These are phyloP conservation scores for Lignosus rhinocerotis DNA, from an alignment of 1,284 basidiomycete genomes.

Conservation along the genomic window DNA sequence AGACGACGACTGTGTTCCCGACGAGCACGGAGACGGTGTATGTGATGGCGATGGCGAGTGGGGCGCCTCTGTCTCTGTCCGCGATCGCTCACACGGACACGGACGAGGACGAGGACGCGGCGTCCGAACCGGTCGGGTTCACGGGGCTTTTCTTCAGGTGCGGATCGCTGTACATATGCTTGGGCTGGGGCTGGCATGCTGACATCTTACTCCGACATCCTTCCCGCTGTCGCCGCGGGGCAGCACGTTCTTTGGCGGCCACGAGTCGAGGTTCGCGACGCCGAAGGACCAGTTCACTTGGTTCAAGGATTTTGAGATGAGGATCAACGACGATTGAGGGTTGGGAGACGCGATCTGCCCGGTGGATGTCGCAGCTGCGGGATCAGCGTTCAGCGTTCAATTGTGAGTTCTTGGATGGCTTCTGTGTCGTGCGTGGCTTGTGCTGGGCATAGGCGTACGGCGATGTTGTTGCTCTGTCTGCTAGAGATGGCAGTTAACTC, in stretches of 20 bases:
- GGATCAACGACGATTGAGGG: constrained; percentile 33
- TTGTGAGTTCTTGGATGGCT: no score
- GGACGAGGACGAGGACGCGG: background rate
- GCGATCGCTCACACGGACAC: no score
- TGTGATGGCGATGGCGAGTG: constrained; percentile 13
- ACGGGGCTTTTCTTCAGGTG: constrained; percentile 76
- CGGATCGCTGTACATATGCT: no score
- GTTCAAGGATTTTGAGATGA: constrained; percentile 67
- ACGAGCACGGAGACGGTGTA: constrained; percentile 25
- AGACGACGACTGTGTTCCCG: constrained; percentile 23
- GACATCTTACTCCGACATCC: no score
- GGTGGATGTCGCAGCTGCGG: no score
- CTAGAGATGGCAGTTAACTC: no score
- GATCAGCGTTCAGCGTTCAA: no score
- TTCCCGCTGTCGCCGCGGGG: background rate
- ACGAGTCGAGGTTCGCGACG: constrained; percentile 61
- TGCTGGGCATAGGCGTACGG: no score
- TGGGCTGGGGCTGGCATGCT: no score
- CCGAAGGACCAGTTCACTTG: constrained; percentile 72
- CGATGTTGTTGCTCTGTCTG: no score
- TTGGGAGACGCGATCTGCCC: background rate
- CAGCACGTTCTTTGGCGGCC: constrained; percentile 82
- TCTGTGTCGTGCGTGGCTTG: no score
- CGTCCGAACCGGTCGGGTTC: constrained; percentile 55
- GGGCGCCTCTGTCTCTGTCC: background rate